Evolutionary conservation across 371 early-diverging fungal species (phyloP).

Genomic region (Mucor racemosus): DNA sequence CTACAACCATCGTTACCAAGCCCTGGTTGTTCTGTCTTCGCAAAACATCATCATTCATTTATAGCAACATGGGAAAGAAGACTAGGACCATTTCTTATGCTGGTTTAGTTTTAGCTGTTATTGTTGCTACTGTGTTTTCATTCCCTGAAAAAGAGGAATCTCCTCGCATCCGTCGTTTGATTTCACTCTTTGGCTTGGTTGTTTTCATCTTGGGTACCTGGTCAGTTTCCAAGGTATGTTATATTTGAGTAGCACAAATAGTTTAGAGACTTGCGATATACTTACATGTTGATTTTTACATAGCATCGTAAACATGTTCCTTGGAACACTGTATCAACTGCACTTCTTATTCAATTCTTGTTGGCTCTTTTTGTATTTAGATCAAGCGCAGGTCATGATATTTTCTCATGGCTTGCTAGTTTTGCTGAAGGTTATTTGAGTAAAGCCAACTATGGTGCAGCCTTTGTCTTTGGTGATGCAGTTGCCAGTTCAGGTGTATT

Average conservation of each 20-base stretch:
- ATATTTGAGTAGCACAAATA: not conserved
- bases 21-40: conserved; percentile 7
- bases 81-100: conserved; percentile 5
- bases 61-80: not conserved
- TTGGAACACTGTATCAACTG: conserved; percentile 76
- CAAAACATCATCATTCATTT: not conserved
- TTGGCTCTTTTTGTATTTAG: conserved; percentile 79
- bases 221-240: conserved; percentile 56
- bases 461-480: conserved; percentile 68
- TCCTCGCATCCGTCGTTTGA: conserved; percentile 66
- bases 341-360: conserved; percentile 73
- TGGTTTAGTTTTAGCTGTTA: conserved; percentile 35
- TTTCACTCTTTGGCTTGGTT: conserved; percentile 72
- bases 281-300: not conserved
- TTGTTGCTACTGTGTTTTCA: conserved; percentile 61
- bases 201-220: conserved; percentile 56
- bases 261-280: not conserved
- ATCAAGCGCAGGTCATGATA: conserved; percentile 67
- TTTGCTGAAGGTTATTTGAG: conserved; percentile 64
- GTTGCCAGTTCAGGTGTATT: conserved; percentile 46
- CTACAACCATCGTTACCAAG: conserved; percentile 30
- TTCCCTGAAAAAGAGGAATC: conserved; percentile 54
- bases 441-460: conserved; percentile 66
- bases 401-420: conserved; percentile 74
- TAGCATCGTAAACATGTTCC: conserved; percentile 64